phyloP scores from a whole-genome alignment of 1,284 basidiomycete species.

The Flammula alnicola region DNA sequence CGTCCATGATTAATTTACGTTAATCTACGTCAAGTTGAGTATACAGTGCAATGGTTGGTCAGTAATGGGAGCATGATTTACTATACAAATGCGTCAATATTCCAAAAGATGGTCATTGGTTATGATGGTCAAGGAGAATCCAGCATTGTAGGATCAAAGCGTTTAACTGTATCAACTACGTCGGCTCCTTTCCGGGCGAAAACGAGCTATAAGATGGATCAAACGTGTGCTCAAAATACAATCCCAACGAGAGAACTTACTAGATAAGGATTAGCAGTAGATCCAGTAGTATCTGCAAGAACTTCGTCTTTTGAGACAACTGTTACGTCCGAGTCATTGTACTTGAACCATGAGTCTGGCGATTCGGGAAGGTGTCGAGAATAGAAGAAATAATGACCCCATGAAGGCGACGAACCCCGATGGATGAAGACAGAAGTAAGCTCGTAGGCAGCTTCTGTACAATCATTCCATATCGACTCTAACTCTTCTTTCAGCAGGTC shows the following conservation, averaged over 20 bases:
- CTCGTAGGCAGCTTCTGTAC: slow-evolving; percentile 79
- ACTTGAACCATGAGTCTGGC: slow-evolving; percentile 91
- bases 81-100: slow-evolving; percentile 24
- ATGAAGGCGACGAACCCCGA: slow-evolving; percentile 82
- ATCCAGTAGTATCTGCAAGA: slow-evolving; percentile 79
- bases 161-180: slow-evolving; percentile 78
- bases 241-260: slow-evolving; percentile 45
- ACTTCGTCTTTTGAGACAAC: slow-evolving; percentile 78
- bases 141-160: slow-evolving; percentile 44
- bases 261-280: slow-evolving; percentile 82
- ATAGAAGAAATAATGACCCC: slow-evolving; percentile 91
- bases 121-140: slow-evolving; percentile 22
- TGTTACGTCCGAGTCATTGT: slow-evolving; percentile 87
- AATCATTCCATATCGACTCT: slow-evolving; percentile 80
- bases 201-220: slow-evolving; percentile 59
- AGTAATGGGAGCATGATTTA: slow-evolving; percentile 16
- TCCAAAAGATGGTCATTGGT: slow-evolving; percentile 15
- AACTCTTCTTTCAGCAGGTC: slow-evolving; percentile 69
- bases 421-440: slow-evolving; percentile 97
- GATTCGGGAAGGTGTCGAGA: slow-evolving; percentile 78
- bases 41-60: slow-evolving; percentile 13
- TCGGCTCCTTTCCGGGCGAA: slow-evolving; percentile 76
- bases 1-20: slow-evolving; percentile 5
- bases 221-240: slow-evolving; percentile 5
- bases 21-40: not conserved